These are phyloP conservation scores for Ophiosphaerella herpotricha DNA, from an alignment of 2,329 filamentous ascomycete species.

Conservation along the genomic window DNA sequence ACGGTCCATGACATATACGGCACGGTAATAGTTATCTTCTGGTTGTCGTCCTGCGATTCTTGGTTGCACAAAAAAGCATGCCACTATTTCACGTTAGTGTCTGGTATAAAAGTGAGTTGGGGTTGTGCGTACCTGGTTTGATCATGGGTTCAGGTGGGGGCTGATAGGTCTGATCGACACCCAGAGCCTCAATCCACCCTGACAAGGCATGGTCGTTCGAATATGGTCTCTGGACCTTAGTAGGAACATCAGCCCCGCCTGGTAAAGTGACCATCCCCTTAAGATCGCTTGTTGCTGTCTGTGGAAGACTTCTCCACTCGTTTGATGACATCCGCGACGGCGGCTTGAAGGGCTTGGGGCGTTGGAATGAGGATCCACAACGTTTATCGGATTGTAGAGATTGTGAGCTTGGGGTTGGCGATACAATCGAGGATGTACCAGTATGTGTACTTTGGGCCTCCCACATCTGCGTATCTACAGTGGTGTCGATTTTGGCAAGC, in stretches of 20 bases:
- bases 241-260: slow-evolving; percentile 56
- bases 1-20: slow-evolving; percentile 81
- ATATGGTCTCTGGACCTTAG: slow-evolving; percentile 60
- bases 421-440: slow-evolving; percentile 59
- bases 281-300: slow-evolving; percentile 58
- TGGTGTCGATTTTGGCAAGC: slow-evolving; percentile 57
- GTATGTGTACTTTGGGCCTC: slow-evolving; percentile 58
- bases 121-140: slow-evolving; percentile 61
- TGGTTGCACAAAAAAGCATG: slow-evolving; percentile 83
- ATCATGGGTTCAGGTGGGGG: slow-evolving; percentile 73
- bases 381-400: slow-evolving; percentile 50
- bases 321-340: slow-evolving; percentile 52
- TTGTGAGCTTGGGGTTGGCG: slow-evolving; percentile 54
- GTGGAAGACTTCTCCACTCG: slow-evolving; percentile 64
- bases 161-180: slow-evolving; percentile 84
- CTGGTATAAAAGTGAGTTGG: slow-evolving; percentile 8
- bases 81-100: slow-evolving; percentile 58
- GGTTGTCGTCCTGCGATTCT: slow-evolving; percentile 54
- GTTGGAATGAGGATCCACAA: slow-evolving; percentile 50
- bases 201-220: slow-evolving; percentile 69
- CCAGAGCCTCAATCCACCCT: slow-evolving; percentile 88
- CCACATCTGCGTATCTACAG: slow-evolving; percentile 51
- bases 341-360: slow-evolving; percentile 49
- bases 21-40: slow-evolving; percentile 73
- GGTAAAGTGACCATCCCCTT: slow-evolving; percentile 49